Conservation (phyloP, 2,329 filamentous ascomycete genomes). For the Phialocephala subalpina region DNA sequence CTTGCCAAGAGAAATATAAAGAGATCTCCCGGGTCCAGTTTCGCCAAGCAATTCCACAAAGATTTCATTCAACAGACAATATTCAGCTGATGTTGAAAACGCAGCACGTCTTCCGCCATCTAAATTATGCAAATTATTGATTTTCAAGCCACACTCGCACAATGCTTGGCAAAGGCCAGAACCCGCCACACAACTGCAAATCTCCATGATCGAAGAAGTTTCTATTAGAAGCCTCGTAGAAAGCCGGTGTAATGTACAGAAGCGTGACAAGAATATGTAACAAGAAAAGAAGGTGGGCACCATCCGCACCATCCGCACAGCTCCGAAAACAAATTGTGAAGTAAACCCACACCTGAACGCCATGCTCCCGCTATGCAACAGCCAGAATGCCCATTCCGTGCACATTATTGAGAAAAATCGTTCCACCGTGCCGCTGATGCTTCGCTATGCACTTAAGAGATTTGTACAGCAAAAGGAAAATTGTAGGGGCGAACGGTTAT, state of each 20-base stretch:
- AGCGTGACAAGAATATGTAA: not conserved
- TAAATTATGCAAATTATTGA: not conserved
- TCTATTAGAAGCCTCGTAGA: not conserved
- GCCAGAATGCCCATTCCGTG: not conserved
- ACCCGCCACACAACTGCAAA: not conserved
- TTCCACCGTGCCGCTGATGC: not conserved
- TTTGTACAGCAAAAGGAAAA: constrained; percentile 3
- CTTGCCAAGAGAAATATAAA: no score
- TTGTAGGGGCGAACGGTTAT: not conserved
- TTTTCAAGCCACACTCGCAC: not conserved
- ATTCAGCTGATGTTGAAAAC: not conserved
- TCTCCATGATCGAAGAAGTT: not conserved
- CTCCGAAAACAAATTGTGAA: not conserved
- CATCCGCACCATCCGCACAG: not conserved
- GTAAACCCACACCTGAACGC: not conserved
- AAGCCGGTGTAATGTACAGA: not conserved
- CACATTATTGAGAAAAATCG: not conserved
- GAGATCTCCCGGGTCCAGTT: not conserved
- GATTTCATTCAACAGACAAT: not conserved
- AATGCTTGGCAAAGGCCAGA: not conserved
- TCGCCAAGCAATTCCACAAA: not conserved
- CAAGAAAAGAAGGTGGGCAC: not conserved
- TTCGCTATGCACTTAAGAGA: not conserved
- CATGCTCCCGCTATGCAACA: constrained; percentile 3
- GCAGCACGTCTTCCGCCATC: not conserved